Base-by-base conservation (phyloP, 2,329 filamentous ascomycete species). In the Rhexocercosporidium sp. region DNA sequence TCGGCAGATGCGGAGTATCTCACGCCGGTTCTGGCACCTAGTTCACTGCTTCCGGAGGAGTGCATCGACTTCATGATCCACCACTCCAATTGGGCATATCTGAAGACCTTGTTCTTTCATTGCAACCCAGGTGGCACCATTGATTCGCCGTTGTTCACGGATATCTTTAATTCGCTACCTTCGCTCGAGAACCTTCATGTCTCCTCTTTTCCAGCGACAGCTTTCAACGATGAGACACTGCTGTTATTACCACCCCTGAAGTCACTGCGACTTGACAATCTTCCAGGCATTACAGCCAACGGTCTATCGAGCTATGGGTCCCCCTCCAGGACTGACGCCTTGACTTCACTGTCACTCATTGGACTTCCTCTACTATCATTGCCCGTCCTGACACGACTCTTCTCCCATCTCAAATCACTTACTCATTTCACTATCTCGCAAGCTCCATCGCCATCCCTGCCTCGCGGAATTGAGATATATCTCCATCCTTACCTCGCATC, bases 401-500 rank as follows among this genome's bases (percentile, higher is more conserved):
- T 90, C 29, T 85, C 86, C 1, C 84, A 86, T 69, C 81, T 90
- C 1, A 75, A 76, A 22, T 77, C 77, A 1, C 81, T 90, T 14
- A 77, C 80, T 37, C 77, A 76, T 8, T 85, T 90, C 66, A 80
- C 83, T 5, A 74, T 90, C 4, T 84, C 88, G 0, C 88, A 90
- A 74, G 76, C 81, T 1, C 80, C 80, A 34, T 79, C 86, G 1
- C 88, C 88, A 0, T 75, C 81, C n/a, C 84, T 90, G 72, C 82
- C 87, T 0, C 79, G 82, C 16, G 84, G 84, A 62, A 82, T 83
- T 37, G 84, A 85, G 64, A 83, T 90, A 65, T 88, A 85, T 81
- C 84, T 90, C 69, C 89, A 88, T 78, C 88, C 88, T 0, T 90
- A 90, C 71, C 81, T 90, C 9, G 87, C 86, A 0, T 89, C 86